Evolutionary conservation across 768 basidiomycete species (phyloP).

Genomic region (Lentinula guzmanii): DNA sequence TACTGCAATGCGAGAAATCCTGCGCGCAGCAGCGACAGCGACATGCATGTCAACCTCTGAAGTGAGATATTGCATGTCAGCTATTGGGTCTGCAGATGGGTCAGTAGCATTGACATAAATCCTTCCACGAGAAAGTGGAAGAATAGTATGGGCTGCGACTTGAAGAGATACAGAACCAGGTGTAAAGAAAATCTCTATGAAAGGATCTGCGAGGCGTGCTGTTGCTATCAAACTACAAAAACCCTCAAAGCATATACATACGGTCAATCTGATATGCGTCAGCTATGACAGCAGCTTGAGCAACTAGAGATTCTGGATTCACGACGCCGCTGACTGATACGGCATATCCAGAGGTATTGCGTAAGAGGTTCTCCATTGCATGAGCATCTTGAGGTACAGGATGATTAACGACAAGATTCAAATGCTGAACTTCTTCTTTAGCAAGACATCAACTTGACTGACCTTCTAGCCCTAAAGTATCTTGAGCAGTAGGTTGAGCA

Average conservation of each 20-base stretch:
- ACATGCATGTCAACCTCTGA: slow-evolving; percentile 9
- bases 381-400: background rate
- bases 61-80: slow-evolving; percentile 8
- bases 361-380: background rate
- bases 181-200: slow-evolving; percentile 9
- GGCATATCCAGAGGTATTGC: slow-evolving; percentile 6
- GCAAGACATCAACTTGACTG: background rate
- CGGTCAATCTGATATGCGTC: slow-evolving; percentile 11
- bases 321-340: slow-evolving; percentile 11
- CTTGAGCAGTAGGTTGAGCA: slow-evolving; percentile 7
- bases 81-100: slow-evolving; percentile 7
- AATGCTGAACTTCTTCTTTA: background rate
- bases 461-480: slow-evolving; percentile 11
- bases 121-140: slow-evolving; percentile 12
- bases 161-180: background rate
- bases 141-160: slow-evolving; percentile 7
- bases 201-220: slow-evolving; percentile 3
- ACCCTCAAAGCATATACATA: background rate
- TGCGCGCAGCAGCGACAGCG: slow-evolving; percentile 7
- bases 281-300: slow-evolving; percentile 8
- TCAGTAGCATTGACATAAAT: slow-evolving; percentile 10
- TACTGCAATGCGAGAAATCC: slow-evolving; percentile 6
- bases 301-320: slow-evolving; percentile 1
- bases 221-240: background rate
- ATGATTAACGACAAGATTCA: background rate